A percentile compares a stretch with the other conserved stretches of the same genome.
phyloP scores from a whole-genome alignment of 129 eudicot species.

The Dittrichia graveolens region DNA sequence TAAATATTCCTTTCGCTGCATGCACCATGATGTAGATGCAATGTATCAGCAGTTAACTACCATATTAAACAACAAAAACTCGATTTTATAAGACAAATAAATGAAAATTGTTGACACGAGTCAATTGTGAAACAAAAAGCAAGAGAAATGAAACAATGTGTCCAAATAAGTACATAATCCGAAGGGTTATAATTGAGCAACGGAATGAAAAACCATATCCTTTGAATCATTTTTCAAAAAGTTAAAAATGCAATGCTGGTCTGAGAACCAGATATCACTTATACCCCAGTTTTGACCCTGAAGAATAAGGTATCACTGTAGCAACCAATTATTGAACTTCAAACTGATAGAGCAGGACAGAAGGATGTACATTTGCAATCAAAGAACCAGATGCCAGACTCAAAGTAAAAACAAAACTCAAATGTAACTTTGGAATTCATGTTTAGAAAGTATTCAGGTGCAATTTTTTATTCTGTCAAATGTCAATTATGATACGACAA shows the following conservation, averaged over 20 bases:
- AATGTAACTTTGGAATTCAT: neutral
- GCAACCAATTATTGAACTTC: neutral
- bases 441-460: too few species aligned
- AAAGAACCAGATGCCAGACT: neutral
- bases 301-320: too few species aligned
- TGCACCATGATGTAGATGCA: slow-evolving; percentile 58
- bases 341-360: neutral
- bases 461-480: too few species aligned
- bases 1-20: slow-evolving; percentile 72
- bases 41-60: slow-evolving; percentile 35
- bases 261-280: too few species aligned
- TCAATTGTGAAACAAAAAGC: neutral
- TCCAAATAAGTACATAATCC: neutral
- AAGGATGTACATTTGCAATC: neutral
- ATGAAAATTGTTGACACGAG: slow-evolving; percentile 14
- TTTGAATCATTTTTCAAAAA: neutral
- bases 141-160: neutral
- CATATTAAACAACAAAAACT: slow-evolving; percentile 26
- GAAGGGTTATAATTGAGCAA: neutral
- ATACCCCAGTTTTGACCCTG: too few species aligned
- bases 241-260: too few species aligned
- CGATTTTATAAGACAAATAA: neutral
- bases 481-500: too few species aligned
- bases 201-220: too few species aligned
- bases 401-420: neutral